Evolutionary conservation across 805 yeast genomes (phyloP), one percentile per base, ranked within the genome.

Genomic region (Cyberlindnera petersonii): DNA sequence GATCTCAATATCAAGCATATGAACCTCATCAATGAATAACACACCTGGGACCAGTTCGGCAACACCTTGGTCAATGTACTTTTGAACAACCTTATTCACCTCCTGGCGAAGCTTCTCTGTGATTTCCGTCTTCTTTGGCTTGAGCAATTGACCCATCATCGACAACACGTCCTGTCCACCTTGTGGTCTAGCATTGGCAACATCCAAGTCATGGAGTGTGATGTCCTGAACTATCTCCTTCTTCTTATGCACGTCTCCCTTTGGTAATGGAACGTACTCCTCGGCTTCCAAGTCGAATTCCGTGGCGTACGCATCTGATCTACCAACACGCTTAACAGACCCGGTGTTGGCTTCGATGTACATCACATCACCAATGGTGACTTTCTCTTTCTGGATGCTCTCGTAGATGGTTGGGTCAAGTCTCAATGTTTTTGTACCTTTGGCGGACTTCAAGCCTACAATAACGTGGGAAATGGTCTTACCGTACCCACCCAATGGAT

Each of bases 1-100:
- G 61, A 95, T 86, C 71, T 93, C 99, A 47, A 93, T 82, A 60
- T 93, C 98, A 54, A 93, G 73, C 98, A 93, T 93, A 68, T 93
- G 94, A 31, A 89, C 98, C 68, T 93, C 99, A 65, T 93, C 99
- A 53, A 93, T 93, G 64, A 93, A 93, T 53, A 93, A 70, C 18
- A 93, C 99, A 55, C 99, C 99, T 2, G 99, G 99, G 42, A 93
- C 86, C 34, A 93, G 74, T 65, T 91, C 98, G 10, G 99, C 99
- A 38, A 91, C 86, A 44, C 98, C 98, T 68, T 93, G 97, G 63
- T 91, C 96, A 43, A 91, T 91, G 70, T 94, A 93, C 63, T 88
- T 88, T 53, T 86, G 82, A 26, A 91, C 98, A 32, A 93, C 96
- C 66, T 87, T 88, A 66, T 94, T 87, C 48, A 93, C 96, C 66